A percentile compares a stretch with the other conserved stretches of the same genome.
These are phyloP conservation scores for Teratosphaeria epicoccoides DNA, from an alignment of 2,329 filamentous ascomycete genomes.

Conservation along the genomic window DNA sequence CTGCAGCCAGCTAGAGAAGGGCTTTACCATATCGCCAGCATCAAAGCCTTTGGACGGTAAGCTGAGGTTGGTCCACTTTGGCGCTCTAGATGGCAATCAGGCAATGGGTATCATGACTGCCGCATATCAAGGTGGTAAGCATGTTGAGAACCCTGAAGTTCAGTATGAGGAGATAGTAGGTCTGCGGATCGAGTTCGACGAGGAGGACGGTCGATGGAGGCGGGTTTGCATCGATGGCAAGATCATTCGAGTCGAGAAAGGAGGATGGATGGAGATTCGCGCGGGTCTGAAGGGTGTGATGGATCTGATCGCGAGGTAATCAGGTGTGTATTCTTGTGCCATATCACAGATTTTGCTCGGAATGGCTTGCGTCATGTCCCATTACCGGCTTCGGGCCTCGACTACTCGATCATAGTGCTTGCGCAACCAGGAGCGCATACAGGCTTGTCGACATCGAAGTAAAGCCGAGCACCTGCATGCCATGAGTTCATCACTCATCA, in stretches of 20 bases:
- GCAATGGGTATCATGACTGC: slow-evolving; percentile 67
- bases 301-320: slow-evolving; percentile 21
- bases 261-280: slow-evolving; percentile 59
- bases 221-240: slow-evolving; percentile 87
- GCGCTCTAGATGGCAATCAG: slow-evolving; percentile 50
- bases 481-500: not conserved
- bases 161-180: slow-evolving; percentile 61
- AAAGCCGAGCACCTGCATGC: not conserved
- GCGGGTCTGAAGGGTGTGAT: slow-evolving; percentile 35
- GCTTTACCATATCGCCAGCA: slow-evolving; percentile 69
- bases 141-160: slow-evolving; percentile 47
- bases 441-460: no score
- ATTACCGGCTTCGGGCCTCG: no score
- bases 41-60: slow-evolving; percentile 60
- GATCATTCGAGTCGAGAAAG: slow-evolving; percentile 62
- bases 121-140: slow-evolving; percentile 47
- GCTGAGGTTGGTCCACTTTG: slow-evolving; percentile 66
- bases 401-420: no score
- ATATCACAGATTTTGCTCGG: no score
- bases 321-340: no score
- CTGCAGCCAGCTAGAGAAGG: slow-evolving; percentile 71
- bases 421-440: no score
- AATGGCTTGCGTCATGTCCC: no score
- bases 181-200: slow-evolving; percentile 54
- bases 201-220: slow-evolving; percentile 65